Percentiles rank a stretch among this genome's conserved stretches.
phyloP scores from a whole-genome alignment of 805 yeast species.

The Metschnikowia gelsemii region DNA sequence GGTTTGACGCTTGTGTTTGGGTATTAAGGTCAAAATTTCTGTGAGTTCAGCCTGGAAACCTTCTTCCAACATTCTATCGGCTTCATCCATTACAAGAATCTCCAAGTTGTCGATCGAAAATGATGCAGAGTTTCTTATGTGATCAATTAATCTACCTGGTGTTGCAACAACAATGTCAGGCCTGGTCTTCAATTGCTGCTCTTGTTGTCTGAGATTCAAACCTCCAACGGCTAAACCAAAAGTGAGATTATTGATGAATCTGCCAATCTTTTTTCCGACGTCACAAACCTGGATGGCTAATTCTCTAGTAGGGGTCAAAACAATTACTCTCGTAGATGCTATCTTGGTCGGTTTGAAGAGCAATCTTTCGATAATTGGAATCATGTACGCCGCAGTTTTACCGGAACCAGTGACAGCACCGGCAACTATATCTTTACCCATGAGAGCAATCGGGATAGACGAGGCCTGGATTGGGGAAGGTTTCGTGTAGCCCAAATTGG shows the following conservation, averaged over 20 bases:
- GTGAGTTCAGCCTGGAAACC: slow-evolving; percentile 95
- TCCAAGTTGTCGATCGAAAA: slow-evolving; percentile 90
- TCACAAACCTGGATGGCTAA: slow-evolving; percentile 94
- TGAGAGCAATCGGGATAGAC: slow-evolving; percentile 85
- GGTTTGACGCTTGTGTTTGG: slow-evolving; percentile 85
- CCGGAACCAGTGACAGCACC: slow-evolving; percentile 99
- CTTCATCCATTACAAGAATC: slow-evolving; percentile 92
- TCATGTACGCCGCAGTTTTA: slow-evolving; percentile 97
- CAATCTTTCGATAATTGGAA: slow-evolving; percentile 91
- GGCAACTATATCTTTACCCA: slow-evolving; percentile 96
- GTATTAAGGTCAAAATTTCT: slow-evolving; percentile 83
- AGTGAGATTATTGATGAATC: slow-evolving; percentile 70
- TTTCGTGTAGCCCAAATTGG: slow-evolving; percentile 74
- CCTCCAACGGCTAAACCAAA: slow-evolving; percentile 99
- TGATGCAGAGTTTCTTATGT: slow-evolving; percentile 89
- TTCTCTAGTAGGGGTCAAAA: slow-evolving; percentile 95
- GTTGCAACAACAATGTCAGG: slow-evolving; percentile 98
- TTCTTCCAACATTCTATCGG: slow-evolving; percentile 98
- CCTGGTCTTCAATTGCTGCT: slow-evolving; percentile 84
- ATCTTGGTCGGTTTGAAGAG: slow-evolving; percentile 83
- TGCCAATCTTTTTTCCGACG: slow-evolving; percentile 83
- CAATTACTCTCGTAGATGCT: slow-evolving; percentile 86
- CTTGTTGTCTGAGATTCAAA: slow-evolving; percentile 90
- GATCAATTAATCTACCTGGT: slow-evolving; percentile 98
- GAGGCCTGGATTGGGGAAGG: slow-evolving; percentile 96